Evolutionary conservation across 352 stramenopile species (phyloP), one percentile per base, ranked within the genome.

Genomic region (Halophytophthora batemanensis): DNA sequence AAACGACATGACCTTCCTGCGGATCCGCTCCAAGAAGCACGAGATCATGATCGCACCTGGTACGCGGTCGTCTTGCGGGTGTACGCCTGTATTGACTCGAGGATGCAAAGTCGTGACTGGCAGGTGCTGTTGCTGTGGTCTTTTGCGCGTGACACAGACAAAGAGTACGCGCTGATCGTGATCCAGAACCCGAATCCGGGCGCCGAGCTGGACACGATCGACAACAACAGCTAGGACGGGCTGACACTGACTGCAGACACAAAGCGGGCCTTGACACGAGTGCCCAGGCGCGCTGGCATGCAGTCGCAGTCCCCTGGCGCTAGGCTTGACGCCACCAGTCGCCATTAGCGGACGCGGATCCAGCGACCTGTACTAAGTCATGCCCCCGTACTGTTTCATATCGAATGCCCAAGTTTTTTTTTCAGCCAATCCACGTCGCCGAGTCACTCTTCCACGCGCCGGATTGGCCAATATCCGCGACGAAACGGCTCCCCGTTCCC

Each of bases 1-100:
- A n/a, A 93, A 97, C 64, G 88, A 96, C 61, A 86, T 98, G 56
- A 96, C 87, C 39, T 98, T 98, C 66, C 62, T 98, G 29, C 74
- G 90, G 35, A 93, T 98, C 64, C 85, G 93, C 58, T 97, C 87
- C 43, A 95, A 96, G 64, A 93, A 97, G 62, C 77, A 96, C 63
- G 93, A 98, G 77, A 95, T 98, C 50, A 95, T 98, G 83, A 93
- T 98, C 56, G 75, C 79, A 6, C 85, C 85, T 13, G 78, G 73
- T 82, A 41, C 23, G 29, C 53, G 33, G 15, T 18, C 18, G 21
- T 35, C 2, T 4, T 39, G 29, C 2, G 56, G n/a, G 19, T 46
- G 19, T 3, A 37, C 22, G 22, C 17, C 41, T 33, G 3, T 3
- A 28, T 46, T 33, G 69, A 10, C n/a, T n/a, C n/a, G n/a, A n/a